Evolutionary conservation across 2,329 filamentous ascomycete genomes (phyloP).

Genomic region (Colletotrichum costaricense): DNA sequence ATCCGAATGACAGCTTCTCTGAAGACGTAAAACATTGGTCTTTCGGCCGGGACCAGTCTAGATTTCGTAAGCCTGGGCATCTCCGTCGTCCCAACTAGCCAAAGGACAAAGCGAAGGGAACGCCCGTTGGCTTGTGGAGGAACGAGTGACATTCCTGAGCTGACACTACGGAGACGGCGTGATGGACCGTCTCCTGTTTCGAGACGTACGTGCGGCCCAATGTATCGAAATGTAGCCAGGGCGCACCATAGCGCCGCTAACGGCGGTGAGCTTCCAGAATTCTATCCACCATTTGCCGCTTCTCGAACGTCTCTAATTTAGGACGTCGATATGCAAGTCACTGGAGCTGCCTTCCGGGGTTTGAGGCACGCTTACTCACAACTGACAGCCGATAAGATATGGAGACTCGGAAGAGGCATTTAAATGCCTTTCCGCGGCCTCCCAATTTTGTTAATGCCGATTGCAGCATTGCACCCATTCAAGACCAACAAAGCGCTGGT

Average conservation of each 20-base stretch:
- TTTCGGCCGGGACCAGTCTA: slow-evolving; percentile 13
- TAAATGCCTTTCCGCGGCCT: neutral
- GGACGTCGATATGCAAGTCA: slow-evolving; percentile 4
- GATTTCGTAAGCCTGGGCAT: slow-evolving; percentile 9
- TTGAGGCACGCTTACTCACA: slow-evolving; percentile 16
- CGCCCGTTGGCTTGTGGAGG: slow-evolving; percentile 7
- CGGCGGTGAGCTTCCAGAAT: slow-evolving; percentile 34
- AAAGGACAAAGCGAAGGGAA: slow-evolving; percentile 16
- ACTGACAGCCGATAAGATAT: neutral
- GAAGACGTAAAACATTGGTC: neutral
- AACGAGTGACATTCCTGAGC: slow-evolving; percentile 10
- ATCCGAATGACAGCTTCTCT: neutral
- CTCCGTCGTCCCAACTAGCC: slow-evolving; percentile 21
- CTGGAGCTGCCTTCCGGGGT: slow-evolving; percentile 9
- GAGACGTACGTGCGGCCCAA: slow-evolving; percentile 12
- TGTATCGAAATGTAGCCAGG: slow-evolving; percentile 6
- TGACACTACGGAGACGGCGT: slow-evolving; percentile 14
- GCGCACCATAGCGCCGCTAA: slow-evolving; percentile 11
- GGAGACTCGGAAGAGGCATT: neutral
- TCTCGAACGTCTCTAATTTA: slow-evolving; percentile 33
- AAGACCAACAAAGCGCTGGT: neutral
- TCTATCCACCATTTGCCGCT: slow-evolving; percentile 16
- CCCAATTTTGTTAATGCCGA: neutral
- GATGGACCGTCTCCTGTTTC: slow-evolving; percentile 11
- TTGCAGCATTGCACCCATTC: neutral